Evolutionary conservation across 164 flowering plant species (phyloP).

Genomic region (Vitis rotundifolia): DNA sequence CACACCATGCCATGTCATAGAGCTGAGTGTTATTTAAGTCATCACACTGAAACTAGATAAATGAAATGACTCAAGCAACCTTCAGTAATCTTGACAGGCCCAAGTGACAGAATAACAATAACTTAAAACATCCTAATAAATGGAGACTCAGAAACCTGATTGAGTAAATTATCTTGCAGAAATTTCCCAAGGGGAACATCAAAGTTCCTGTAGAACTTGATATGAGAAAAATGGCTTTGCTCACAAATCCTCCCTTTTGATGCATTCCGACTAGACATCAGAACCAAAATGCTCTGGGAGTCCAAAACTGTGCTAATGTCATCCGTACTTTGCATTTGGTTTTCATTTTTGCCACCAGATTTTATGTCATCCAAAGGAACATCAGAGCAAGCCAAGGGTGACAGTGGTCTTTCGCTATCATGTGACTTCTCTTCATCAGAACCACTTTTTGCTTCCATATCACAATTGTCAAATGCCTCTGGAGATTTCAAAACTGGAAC

Average conservation of each 20-base stretch:
- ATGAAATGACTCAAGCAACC: background rate
- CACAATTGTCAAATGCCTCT: constrained; percentile 14
- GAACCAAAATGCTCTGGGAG: constrained; percentile 78
- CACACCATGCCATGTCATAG: background rate
- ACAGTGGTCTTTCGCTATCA: constrained; percentile 23
- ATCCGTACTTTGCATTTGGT: constrained; percentile 34
- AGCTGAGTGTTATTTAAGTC: background rate
- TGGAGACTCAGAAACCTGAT: constrained; percentile 58
- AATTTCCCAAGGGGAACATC: constrained; percentile 87
- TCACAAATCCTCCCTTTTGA: constrained; percentile 63
- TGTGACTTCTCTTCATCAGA: constrained; percentile 29
- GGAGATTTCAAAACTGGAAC: constrained; percentile 20
- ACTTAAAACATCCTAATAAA: constrained; percentile 4
- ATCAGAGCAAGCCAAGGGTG: constrained; percentile 22
- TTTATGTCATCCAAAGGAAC: constrained; percentile 18
- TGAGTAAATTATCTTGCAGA: constrained; percentile 63
- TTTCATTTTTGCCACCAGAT: constrained; percentile 20
- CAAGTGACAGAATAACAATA: background rate
- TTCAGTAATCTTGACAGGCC: background rate
- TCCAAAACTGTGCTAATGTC: constrained; percentile 44
- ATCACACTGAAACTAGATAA: background rate
- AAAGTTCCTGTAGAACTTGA: constrained; percentile 81
- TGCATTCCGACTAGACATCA: constrained; percentile 68
- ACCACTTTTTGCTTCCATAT: constrained; percentile 25
- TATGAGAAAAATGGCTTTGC: constrained; percentile 75